A percentile compares a stretch with the other conserved stretches of the same genome.
Conservation (phyloP, 768 basidiomycete species). For the Pulveroboletus sp. region DNA sequence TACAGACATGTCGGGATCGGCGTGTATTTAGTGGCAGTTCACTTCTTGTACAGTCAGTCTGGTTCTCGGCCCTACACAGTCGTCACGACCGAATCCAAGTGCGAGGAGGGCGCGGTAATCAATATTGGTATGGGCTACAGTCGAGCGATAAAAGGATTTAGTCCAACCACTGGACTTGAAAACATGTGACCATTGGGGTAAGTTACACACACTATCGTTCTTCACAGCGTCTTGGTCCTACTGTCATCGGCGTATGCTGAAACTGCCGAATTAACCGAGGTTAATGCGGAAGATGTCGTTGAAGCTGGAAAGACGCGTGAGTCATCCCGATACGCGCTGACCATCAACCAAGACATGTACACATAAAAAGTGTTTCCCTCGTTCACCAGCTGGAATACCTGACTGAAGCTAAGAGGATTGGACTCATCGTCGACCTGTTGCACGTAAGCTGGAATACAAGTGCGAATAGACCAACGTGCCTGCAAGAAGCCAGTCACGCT, state of each 20-base stretch:
- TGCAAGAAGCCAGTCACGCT: constrained; percentile 84
- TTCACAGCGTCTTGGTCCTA: constrained; percentile 17
- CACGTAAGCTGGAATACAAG: constrained; percentile 2
- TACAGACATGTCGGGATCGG: neutral
- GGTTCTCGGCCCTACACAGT: neutral
- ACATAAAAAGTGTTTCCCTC: constrained; percentile 78
- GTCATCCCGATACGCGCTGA: constrained; percentile 2
- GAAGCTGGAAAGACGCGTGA: constrained; percentile 39
- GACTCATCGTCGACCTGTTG: constrained; percentile 71
- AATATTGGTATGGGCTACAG: neutral
- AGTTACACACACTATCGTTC: constrained; percentile 11
- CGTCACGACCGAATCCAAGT: neutral
- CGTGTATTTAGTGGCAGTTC: neutral
- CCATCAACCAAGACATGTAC: constrained; percentile 43
- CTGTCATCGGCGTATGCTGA: neutral
- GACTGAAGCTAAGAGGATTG: constrained; percentile 86
- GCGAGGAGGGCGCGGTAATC: neutral
- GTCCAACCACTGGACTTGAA: neutral
- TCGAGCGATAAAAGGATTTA: neutral
- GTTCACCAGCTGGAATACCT: constrained; percentile 87
- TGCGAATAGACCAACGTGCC: constrained; percentile 38
- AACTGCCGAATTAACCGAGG: constrained; percentile 39
- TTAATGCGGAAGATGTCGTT: constrained; percentile 95
- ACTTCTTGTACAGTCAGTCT: neutral
- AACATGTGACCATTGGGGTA: constrained; percentile 9